Evolutionary conservation across 2,329 filamentous ascomycete genomes (phyloP).

Genomic region (Colletotrichum lindemuthianum): DNA sequence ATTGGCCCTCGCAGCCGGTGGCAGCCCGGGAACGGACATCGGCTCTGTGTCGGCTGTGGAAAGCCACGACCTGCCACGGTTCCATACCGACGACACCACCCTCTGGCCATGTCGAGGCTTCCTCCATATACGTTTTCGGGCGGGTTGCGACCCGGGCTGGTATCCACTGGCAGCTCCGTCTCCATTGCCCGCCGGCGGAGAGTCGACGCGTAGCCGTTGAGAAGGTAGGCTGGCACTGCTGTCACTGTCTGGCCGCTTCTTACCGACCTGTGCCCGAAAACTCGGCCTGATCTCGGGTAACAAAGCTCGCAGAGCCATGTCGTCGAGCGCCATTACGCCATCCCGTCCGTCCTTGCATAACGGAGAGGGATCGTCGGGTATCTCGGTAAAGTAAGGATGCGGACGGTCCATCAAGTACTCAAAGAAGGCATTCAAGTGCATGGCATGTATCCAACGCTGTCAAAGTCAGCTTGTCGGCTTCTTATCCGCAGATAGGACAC

Average conservation of each 20-base stretch:
- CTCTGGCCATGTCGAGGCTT: slow-evolving; percentile 75
- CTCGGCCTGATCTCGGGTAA: slow-evolving; percentile 71
- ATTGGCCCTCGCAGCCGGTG: neutral
- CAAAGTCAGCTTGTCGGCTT: slow-evolving; percentile 16
- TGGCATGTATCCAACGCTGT: slow-evolving; percentile 94
- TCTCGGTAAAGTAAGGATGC: slow-evolving; percentile 82
- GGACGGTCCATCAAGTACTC: slow-evolving; percentile 84
- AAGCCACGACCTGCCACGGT: slow-evolving; percentile 66
- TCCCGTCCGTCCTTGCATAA: slow-evolving; percentile 76
- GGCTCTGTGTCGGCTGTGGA: too few species aligned
- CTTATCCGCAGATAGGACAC: neutral
- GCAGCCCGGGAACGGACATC: neutral
- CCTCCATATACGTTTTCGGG: slow-evolving; percentile 53
- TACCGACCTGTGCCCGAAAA: slow-evolving; percentile 66
- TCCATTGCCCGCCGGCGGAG: slow-evolving; percentile 23
- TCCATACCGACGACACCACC: slow-evolving; percentile 92
- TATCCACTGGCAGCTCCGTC: slow-evolving; percentile 38
- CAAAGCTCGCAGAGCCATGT: slow-evolving; percentile 85
- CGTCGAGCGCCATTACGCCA: slow-evolving; percentile 86
- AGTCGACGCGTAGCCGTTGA: slow-evolving; percentile 63
- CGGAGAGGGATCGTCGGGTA: slow-evolving; percentile 73
- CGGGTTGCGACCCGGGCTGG: slow-evolving; percentile 59
- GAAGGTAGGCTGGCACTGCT: slow-evolving; percentile 59
- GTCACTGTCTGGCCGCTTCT: slow-evolving; percentile 72
- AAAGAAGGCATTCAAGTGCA: slow-evolving; percentile 95